These are phyloP conservation scores for Mitragyna speciosa DNA, from an alignment of 257 asterid genomes.

Conservation along the genomic window DNA sequence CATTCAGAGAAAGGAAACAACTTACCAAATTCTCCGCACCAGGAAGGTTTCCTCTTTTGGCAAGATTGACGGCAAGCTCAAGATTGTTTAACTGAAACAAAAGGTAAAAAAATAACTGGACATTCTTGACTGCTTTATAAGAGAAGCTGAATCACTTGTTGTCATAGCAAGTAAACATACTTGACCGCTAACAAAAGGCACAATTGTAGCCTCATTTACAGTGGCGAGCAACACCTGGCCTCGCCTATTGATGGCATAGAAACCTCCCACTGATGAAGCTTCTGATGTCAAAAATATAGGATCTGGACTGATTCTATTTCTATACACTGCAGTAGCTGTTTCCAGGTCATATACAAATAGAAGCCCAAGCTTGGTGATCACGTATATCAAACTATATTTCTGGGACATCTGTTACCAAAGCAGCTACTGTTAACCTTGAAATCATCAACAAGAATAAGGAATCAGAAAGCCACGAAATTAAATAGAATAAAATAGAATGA, in stretches of 20 bases:
- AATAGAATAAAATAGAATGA: constrained; percentile 9
- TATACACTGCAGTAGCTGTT: constrained; percentile 90
- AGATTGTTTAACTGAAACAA: constrained; percentile 78
- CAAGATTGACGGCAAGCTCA: constrained; percentile 99
- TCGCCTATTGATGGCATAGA: constrained; percentile 93
- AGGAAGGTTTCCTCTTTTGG: constrained; percentile 98
- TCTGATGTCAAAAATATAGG: constrained; percentile 93
- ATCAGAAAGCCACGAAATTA: background rate
- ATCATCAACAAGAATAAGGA: background rate
- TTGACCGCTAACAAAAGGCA: constrained; percentile 96
- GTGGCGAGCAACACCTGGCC: constrained; percentile 98
- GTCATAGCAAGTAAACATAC: constrained; percentile 40
- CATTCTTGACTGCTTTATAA: background rate
- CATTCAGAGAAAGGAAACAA: constrained; percentile 12
- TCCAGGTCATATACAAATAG: constrained; percentile 97
- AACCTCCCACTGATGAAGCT: constrained; percentile 93
- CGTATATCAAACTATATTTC: constrained; percentile 86
- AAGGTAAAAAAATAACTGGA: background rate
- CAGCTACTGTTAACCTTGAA: constrained; percentile 18
- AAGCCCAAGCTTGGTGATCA: constrained; percentile 97
- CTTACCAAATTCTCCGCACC: constrained; percentile 99
- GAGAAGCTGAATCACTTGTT: background rate
- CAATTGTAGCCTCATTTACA: constrained; percentile 85
- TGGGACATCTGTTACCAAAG: constrained; percentile 71
- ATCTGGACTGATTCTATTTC: constrained; percentile 98